Percentiles rank a stretch among this genome's conserved stretches.
Conservation (phyloP, 2,329 filamentous ascomycete genomes). For the Fonsecaea pedrosoi region DNA sequence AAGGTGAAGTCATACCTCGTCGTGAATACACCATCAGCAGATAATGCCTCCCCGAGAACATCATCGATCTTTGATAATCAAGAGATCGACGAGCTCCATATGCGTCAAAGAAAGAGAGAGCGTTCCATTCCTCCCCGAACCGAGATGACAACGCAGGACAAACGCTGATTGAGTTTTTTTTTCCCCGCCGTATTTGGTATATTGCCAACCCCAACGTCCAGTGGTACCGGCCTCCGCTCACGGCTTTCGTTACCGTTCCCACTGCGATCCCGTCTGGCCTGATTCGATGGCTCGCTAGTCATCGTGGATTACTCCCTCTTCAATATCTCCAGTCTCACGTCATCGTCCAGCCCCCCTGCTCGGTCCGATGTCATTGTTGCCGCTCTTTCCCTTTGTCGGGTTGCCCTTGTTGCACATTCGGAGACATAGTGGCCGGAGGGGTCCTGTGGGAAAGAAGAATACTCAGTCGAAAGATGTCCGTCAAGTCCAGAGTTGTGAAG, state of each 20-base stretch:
- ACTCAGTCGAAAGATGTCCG: slow-evolving; percentile 35
- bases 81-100: neutral
- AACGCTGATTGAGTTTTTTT: neutral
- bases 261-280: slow-evolving; percentile 7
- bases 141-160: slow-evolving; percentile 1
- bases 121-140: neutral
- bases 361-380: slow-evolving; percentile 19
- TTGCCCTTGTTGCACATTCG: slow-evolving; percentile 14
- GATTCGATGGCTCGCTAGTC: slow-evolving; percentile 25
- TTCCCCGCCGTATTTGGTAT: neutral
- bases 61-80: neutral
- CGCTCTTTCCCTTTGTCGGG: slow-evolving; percentile 31
- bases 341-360: slow-evolving; percentile 13
- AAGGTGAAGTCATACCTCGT: neutral
- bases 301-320: slow-evolving; percentile 12
- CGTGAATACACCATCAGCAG: slow-evolving; percentile 3
- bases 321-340: slow-evolving; percentile 26
- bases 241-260: neutral
- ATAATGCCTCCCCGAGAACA: neutral
- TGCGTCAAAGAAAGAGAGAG: neutral
- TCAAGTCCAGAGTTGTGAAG: slow-evolving; percentile 40
- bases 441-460: slow-evolving; percentile 34
- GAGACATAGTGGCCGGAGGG: slow-evolving; percentile 22
- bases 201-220: slow-evolving; percentile 11
- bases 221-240: neutral